Base-by-base conservation (phyloP, 2,329 filamentous ascomycete species). In the Alternaria solani region DNA sequence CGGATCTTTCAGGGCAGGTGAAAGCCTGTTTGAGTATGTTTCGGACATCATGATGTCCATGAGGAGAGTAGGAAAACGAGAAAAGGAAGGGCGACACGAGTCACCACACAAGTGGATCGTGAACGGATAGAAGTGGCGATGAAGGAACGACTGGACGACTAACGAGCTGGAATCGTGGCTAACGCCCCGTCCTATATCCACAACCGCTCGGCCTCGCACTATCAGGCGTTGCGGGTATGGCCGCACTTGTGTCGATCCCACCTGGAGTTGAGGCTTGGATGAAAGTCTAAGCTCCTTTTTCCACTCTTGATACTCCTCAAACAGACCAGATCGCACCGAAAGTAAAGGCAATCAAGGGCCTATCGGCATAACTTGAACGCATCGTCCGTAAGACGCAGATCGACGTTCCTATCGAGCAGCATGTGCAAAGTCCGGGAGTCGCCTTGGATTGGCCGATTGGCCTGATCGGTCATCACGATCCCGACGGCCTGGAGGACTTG, bases 1-100 rank as follows among this genome's bases (percentile, higher is more conserved):
- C 28, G 62, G 57, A 30, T 59, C 51, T 44, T 61, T 23, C 30
- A 57, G 48, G 26, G 39, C 23, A 20, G 20, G 7, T 16, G 32
- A n/a, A 34, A 57, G 38, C 43, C 51, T 62, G 32, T 39, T 59
- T 44, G 23, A 52, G 30, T 53, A 53, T 36, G 55, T 51, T 28
- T 46, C 26, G 11, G 51, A 49, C 20, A 49, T 39, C 51, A 55
- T 59, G 44, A 55, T 55, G 12, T 49, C 44, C 51, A 55, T 51
- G 30, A 44, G 14, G 5, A 26, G 32, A 34, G n/a, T 44, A 36
- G 32, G 4, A n/a, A 9, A n/a, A 41, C 5, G 38, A 36, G 32
- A 34, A 25, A 36, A 55, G n/a, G 18, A 38, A 12, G 16, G 12
- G 28, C n/a, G 23, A 55, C 44, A 47, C 51, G 23, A 55, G 51